phyloP scores from a whole-genome alignment of 2,329 filamentous ascomycete species.

The Hirsutella thompsonii region DNA sequence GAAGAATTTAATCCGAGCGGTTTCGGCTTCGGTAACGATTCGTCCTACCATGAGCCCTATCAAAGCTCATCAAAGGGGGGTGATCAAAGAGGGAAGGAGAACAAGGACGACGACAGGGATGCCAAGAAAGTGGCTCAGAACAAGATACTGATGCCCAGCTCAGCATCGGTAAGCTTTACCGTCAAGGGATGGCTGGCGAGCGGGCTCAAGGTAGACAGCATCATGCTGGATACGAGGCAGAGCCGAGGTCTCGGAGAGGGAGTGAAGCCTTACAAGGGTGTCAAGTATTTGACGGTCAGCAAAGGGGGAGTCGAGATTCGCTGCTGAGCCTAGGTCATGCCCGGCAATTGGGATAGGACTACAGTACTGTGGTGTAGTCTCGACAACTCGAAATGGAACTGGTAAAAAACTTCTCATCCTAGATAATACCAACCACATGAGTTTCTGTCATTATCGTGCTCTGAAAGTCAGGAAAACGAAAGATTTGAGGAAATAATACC shows the following conservation, averaged over 20 bases:
- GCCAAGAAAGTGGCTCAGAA: slow-evolving; percentile 51
- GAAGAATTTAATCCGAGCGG: slow-evolving; percentile 35
- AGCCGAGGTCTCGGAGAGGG: slow-evolving; percentile 77
- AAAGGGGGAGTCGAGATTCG: slow-evolving; percentile 51
- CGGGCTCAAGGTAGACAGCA: slow-evolving; percentile 54
- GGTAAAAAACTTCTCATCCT: no score
- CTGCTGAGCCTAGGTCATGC: no score
- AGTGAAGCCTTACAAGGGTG: slow-evolving; percentile 92
- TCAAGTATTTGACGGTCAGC: slow-evolving; percentile 83
- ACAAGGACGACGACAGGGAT: slow-evolving; percentile 32
- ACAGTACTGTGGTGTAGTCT: no score
- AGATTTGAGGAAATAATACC: no score
- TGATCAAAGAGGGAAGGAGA: slow-evolving; percentile 16
- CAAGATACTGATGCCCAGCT: slow-evolving; percentile 68
- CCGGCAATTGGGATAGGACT: no score
- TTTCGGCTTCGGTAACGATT: slow-evolving; percentile 36
- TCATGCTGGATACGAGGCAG: slow-evolving; percentile 60
- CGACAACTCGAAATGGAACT: no score
- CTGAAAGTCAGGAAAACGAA: no score
- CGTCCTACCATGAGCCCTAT: slow-evolving; percentile 45
- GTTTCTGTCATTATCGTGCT: no score
- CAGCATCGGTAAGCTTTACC: slow-evolving; percentile 59
- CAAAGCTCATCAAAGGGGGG: slow-evolving; percentile 29
- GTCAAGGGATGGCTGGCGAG: slow-evolving; percentile 58
- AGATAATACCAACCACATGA: no score